phyloP scores from a whole-genome alignment of 495 filamentous ascomycete species.

The Penicillium taxi region DNA sequence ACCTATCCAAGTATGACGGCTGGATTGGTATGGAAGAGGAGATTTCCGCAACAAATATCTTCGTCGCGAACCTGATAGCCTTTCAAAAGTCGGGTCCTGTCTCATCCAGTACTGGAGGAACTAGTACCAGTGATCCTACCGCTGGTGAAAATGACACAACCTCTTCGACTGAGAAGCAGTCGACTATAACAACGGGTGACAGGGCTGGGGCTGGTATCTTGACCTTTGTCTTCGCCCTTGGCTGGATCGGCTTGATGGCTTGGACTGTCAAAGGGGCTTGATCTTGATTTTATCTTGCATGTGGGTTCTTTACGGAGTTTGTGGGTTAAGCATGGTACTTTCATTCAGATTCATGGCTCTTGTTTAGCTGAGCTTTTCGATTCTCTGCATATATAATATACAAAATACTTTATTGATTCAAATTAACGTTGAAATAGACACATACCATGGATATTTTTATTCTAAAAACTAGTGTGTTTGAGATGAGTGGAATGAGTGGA shows the following conservation, averaged over 20 bases:
- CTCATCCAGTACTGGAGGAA: slow-evolving; percentile 19
- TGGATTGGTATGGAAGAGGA: slow-evolving; percentile 50
- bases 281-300: not conserved
- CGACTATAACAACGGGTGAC: slow-evolving; percentile 48
- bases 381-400: no score
- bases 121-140: slow-evolving; percentile 28
- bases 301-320: not conserved
- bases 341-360: no score
- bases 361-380: no score
- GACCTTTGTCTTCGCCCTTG: slow-evolving; percentile 46
- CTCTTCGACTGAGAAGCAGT: slow-evolving; percentile 6
- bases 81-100: slow-evolving; percentile 24
- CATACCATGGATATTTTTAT: no score
- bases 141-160: slow-evolving; percentile 26
- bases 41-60: slow-evolving; percentile 50
- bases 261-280: slow-evolving; percentile 19
- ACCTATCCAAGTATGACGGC: slow-evolving; percentile 53
- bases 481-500: no score
- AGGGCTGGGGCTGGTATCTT: slow-evolving; percentile 58
- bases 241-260: slow-evolving; percentile 25
- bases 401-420: no score
- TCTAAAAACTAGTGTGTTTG: no score
- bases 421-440: no score
- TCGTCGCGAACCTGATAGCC: slow-evolving; percentile 30
- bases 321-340: no score